These are phyloP conservation scores for Begonia masoniana DNA, from an alignment of 306 rosid species.

Conservation along the genomic window DNA sequence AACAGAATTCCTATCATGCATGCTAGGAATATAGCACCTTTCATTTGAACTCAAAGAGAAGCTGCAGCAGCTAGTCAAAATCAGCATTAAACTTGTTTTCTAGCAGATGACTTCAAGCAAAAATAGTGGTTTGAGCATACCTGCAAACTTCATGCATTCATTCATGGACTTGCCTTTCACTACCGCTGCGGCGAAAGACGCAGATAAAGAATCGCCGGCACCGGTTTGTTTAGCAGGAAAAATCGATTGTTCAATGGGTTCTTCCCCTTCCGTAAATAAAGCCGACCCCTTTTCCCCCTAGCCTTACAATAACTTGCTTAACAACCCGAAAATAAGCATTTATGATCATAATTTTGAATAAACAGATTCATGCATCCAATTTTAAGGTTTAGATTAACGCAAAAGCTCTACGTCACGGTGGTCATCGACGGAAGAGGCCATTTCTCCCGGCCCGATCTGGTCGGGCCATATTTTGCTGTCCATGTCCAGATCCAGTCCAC, in stretches of 20 bases:
- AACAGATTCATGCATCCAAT: too few relatives aligned
- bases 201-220: conserved; percentile 89
- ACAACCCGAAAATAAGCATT: conserved; percentile 45
- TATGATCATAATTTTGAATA: too few relatives aligned
- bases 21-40: conserved; percentile 93
- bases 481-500: too few relatives aligned
- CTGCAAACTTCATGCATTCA: conserved; percentile 72
- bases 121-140: conserved; percentile 15
- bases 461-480: too few relatives aligned
- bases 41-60: conserved; percentile 87
- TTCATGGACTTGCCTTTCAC: conserved; percentile 64
- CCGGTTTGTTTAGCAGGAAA: conserved; percentile 57
- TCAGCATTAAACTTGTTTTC: neutral
- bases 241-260: conserved; percentile 60
- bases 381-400: too few relatives aligned
- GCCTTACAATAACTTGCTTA: conserved; percentile 78
- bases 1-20: conserved; percentile 77
- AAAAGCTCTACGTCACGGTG: too few relatives aligned
- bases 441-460: too few relatives aligned
- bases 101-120: neutral
- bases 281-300: conserved; percentile 80
- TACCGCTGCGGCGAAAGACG: conserved; percentile 77
- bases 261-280: conserved; percentile 65
- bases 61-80: conserved; percentile 76
- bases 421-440: too few relatives aligned